Evolutionary conservation across 129 eudicot species (phyloP).

Genomic region (Pulicaria dysenterica): DNA sequence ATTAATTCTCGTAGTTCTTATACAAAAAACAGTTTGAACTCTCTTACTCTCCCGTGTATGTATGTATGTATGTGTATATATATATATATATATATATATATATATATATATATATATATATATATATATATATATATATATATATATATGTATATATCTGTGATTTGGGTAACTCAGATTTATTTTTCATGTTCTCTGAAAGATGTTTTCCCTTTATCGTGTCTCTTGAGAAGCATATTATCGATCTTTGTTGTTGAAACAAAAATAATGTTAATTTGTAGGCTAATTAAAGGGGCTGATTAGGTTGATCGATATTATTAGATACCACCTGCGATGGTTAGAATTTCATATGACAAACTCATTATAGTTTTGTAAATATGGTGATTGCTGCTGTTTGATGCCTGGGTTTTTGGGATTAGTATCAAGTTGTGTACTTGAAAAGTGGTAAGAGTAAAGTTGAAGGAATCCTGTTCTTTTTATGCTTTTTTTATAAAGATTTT

Average conservation of each 20-base stretch:
- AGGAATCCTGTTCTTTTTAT: slow-evolving; percentile 17
- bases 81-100: too few relatives aligned
- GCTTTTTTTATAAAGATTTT: not conserved
- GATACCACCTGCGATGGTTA: slow-evolving; percentile 3
- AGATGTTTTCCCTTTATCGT: too few relatives aligned
- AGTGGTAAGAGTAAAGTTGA: slow-evolving; percentile 26
- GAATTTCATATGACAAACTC: slow-evolving; percentile 24
- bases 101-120: too few relatives aligned
- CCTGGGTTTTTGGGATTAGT: slow-evolving; percentile 4
- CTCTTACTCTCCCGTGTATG: too few relatives aligned
- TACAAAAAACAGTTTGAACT: too few relatives aligned
- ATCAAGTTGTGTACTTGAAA: slow-evolving; percentile 32
- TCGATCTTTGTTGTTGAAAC: not conserved
- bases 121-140: too few relatives aligned
- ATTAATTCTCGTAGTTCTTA: too few relatives aligned
- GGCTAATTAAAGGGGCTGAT: not conserved
- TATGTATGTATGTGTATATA: too few relatives aligned
- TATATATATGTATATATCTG: too few relatives aligned
- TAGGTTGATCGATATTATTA: not conserved
- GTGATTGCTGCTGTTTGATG: not conserved
- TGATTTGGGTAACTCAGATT: too few relatives aligned
- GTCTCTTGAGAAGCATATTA: too few relatives aligned
- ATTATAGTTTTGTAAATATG: slow-evolving; percentile 9
- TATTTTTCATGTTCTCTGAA: too few relatives aligned
- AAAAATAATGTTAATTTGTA: not conserved